These are phyloP conservation scores for Grigorovia yakushimaensis DNA, from an alignment of 805 yeast genomes.

Conservation along the genomic window DNA sequence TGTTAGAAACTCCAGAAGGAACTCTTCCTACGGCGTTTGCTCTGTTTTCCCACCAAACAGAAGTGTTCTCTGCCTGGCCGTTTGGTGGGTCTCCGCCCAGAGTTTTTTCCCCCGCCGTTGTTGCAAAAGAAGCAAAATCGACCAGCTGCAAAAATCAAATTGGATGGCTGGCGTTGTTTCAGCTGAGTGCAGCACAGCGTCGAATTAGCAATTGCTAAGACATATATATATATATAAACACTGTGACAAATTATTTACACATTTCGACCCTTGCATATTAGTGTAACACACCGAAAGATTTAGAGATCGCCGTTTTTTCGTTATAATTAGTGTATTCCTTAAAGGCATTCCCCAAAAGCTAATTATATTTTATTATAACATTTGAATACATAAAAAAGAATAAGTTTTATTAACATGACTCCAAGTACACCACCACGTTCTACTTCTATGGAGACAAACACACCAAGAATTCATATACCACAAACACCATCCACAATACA, in stretches of 20 bases:
- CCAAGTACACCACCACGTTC: conserved; percentile 30
- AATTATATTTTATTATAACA: no score
- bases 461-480: conserved; percentile 9
- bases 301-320: no score
- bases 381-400: no score
- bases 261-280: no score
- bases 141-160: neutral
- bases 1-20: neutral
- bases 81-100: neutral
- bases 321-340: no score
- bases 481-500: conserved; percentile 22
- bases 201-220: neutral
- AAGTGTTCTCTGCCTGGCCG: neutral
- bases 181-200: neutral
- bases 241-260: no score
- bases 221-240: neutral
- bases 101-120: neutral
- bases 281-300: no score
- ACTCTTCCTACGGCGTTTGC: neutral
- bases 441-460: conserved; percentile 6
- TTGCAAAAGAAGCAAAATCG: neutral
- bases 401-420: no score
- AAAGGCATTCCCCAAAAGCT: no score
- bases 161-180: neutral
- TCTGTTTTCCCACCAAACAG: no score